Evolutionary conservation across 306 rosid species (phyloP), one percentile per base, ranked within the genome.

Genomic region (Sophora flavescens): DNA sequence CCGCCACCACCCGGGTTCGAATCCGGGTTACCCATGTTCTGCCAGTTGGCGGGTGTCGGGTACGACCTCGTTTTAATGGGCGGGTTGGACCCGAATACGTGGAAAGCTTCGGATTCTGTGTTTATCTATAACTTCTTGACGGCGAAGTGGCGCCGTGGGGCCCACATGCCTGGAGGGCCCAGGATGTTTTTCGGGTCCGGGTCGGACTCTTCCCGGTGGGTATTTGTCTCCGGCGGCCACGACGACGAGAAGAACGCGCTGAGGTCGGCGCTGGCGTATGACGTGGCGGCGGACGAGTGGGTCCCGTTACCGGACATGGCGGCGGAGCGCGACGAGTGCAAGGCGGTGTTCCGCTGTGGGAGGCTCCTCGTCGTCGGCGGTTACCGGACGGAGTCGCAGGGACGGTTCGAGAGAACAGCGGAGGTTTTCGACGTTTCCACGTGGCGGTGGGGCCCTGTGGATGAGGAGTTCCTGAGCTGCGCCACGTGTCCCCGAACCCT

Each of bases 211-310:
- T 71, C 0, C 74, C 64, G 35, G 60, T 10, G 6, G 6, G 86
- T 91, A 4, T 88, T 47, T 54, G 83, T 91, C 0, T 93, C 96
- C 0, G 98, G 98, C 0, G 98, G 98, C 2, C 98, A 93, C 28
- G 88, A 93, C 0, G 86, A 80, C 0, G 87, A 84, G 48, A 93
- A 93, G 65, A 84, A 87, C 50, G 96, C 96, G 0, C 35, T 90
- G 83, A 84, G 74, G 7, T 90, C 98, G 0, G 90, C 87, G 2
- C 4, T 85, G 16, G 80, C 63, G 0, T 93, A 90, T 10, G 88
- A 93, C 8, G 91, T 93, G 67, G 74, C 42, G 0, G 56, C 38
- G 6, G 87, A 93, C 42, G 35, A 63, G 68, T 93, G 98, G 98
- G 4, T 47, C 6, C 0, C 0, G n/a, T 53, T 90, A 3, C 91